Evolutionary conservation across 176 grass and related monocot species (phyloP), one percentile per base, ranked within the genome.

Genomic region (Carex scoparia): DNA sequence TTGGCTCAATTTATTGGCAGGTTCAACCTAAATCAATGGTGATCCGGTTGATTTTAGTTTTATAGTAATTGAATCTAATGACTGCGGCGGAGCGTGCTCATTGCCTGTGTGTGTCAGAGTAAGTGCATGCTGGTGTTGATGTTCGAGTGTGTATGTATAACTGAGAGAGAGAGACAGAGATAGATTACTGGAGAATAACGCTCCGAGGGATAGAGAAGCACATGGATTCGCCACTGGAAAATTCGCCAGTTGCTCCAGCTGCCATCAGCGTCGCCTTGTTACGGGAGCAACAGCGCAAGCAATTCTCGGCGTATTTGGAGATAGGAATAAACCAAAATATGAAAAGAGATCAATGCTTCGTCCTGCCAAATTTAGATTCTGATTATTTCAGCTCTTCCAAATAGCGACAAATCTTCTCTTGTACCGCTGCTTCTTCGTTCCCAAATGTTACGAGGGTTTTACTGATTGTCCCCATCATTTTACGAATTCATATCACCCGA

Each of bases 191-290:
- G 49, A 46, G 42, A 78, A 81, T 3, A 46, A 44, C 31, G 54
- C 30, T 13, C 16, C 13, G 48, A 57, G n/a, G 68, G 23, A 80
- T 69, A 53, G 69, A 38, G 37, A 84, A 87, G 81, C 71, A 81
- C 74, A 48, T 61, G 28, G 79, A 74, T 55, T 84, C 81, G 62
- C 32, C 1, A n/a, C 55, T 40, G 81, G 81, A 51, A 23, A 15
- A 13, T 5, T 23, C 13, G 11, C 57, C 6, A 60, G 15, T 4
- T 3, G 33, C 27, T 15, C 11, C 37, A 11, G 18, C 7, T 5
- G 55, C 33, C 79, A 81, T 81, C 10, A 62, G 13, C 5, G 31
- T 60, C 6, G 11, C 51, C 76, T 33, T 58, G 11, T 79, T 57
- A 59, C 18, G 8, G 65, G 28, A 69, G 32, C 65, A 69, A 16